Evolutionary conservation across 2,329 filamentous ascomycete genomes (phyloP).

Genomic region (Aspergillus fischeri): DNA sequence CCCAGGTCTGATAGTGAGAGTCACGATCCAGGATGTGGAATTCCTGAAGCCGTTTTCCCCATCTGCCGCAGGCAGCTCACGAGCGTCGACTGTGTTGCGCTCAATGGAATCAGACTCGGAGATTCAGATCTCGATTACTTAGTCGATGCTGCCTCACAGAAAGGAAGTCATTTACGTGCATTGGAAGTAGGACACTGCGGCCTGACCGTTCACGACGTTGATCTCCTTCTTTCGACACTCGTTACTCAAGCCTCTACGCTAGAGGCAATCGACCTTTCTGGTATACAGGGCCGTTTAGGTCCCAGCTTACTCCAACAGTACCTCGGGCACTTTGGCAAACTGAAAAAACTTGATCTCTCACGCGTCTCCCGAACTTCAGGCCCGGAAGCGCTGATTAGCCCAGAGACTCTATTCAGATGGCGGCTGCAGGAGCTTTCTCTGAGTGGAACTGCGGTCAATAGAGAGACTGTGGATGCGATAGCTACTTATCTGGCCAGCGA

Average conservation of each 20-base stretch:
- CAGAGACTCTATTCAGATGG: conserved; percentile 65
- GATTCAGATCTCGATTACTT: conserved; percentile 65
- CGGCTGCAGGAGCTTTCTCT: conserved; percentile 62
- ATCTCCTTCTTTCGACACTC: conserved; percentile 61
- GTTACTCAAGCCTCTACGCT: conserved; percentile 63
- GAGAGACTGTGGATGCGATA: conserved; percentile 61
- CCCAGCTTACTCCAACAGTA: conserved; percentile 62
- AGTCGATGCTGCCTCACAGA: conserved; percentile 64
- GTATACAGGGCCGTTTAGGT: conserved; percentile 61
- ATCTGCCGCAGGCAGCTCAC: conserved; percentile 64
- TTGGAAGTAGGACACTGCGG: conserved; percentile 63
- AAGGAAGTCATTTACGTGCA: conserved; percentile 61
- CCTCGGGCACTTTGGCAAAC: conserved; percentile 62
- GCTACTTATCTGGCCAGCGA: conserved; percentile 60
- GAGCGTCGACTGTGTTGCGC: conserved; percentile 65
- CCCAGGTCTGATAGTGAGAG: conserved; percentile 46
- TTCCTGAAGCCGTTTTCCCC: conserved; percentile 65
- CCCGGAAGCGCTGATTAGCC: conserved; percentile 59
- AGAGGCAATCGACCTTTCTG: conserved; percentile 64
- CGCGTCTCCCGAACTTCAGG: conserved; percentile 61
- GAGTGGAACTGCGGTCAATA: conserved; percentile 60
- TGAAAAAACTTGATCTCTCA: conserved; percentile 63
- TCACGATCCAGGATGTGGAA: conserved; percentile 62
- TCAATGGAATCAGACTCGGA: conserved; percentile 66
- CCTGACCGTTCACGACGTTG: conserved; percentile 46